Base-by-base conservation (phyloP, 1,139 yeast genomes). In the Candida albicans region DNA sequence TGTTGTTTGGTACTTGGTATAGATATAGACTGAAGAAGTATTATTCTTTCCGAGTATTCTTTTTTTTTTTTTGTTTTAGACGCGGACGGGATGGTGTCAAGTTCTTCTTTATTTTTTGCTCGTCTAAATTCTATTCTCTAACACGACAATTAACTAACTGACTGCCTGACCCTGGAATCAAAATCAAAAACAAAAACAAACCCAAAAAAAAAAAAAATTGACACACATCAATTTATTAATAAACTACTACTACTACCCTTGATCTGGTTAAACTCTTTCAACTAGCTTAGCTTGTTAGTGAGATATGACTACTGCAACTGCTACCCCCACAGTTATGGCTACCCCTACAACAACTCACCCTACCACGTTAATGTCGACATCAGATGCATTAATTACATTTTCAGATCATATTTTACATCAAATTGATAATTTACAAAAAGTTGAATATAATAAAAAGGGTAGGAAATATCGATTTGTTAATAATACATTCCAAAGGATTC, bases 401-500 rank as follows among this genome's bases (percentile, higher is more conserved):
- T 53, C 69, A 2, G 67, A 65, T 39, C 52, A 51, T 26, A 63
- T 66, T 10, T 53, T 66, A 10, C 51, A 53, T 46, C 59, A 63
- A 12, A 48, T 65, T 31, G 65, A 60, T 43, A 61, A 61, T 8
- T 59, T 74, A 33, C 61, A 65, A 48, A 63, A 65, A 48, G 63
- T 71, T 15, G 79, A 75, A 49, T 76, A 73, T 56, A 67, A 67
- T 51, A 73, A 70, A 48, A 76, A 75, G 51, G 82, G 83, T 12
- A 62, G 81, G 41, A 75, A 74, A 53, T 79, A 77, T 56, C 70
- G 75, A 39, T 71, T 75, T 44, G 75, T 77, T 41, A 70, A 74
- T 52, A 76, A 77, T 46, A 63, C 65, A 33, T 78, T 78, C 52
- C 77, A 75, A 47, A 57, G 82, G 45, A 64, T 79, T 14, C 65